Conservation (phyloP, 1,284 basidiomycete species). For the Apiotrichum mycotoxinovorans region DNA sequence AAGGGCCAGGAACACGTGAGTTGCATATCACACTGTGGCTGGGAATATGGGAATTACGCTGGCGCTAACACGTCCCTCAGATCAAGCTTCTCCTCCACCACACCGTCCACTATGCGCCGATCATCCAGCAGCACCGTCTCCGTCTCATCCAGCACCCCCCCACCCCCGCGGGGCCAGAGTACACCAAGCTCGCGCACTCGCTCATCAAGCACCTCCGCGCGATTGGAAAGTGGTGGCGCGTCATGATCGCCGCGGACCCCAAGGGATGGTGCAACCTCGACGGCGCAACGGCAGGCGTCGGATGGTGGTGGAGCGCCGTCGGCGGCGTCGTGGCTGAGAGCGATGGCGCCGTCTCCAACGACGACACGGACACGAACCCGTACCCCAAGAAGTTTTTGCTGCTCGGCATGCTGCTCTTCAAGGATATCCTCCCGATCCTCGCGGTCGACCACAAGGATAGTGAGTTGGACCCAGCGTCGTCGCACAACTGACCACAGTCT, state of each 20-base stretch:
- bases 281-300: constrained; percentile 41
- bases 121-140: constrained; percentile 42
- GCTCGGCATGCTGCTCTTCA: constrained; percentile 82
- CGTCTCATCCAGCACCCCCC: constrained; percentile 27
- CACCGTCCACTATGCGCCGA: constrained; percentile 40
- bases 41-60: not conserved
- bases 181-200: constrained; percentile 28
- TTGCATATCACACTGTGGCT: not conserved
- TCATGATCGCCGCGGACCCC: constrained; percentile 46
- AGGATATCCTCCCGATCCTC: constrained; percentile 57
- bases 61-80: constrained; percentile 18
- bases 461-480: constrained; percentile 22
- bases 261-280: constrained; percentile 46
- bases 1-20: constrained; percentile 34
- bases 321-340: constrained; percentile 44
- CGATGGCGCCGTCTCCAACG: constrained; percentile 43
- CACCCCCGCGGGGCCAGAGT: constrained; percentile 15
- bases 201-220: constrained; percentile 46
- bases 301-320: constrained; percentile 51
- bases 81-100: constrained; percentile 38
- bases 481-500: constrained; percentile 53
- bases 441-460: constrained; percentile 43
- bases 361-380: constrained; percentile 36
- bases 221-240: constrained; percentile 49
- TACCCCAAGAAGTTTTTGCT: constrained; percentile 63